Base-by-base conservation (phyloP, 2,329 filamentous ascomycete genomes). In the Cylindrodendrum hubeiense region DNA sequence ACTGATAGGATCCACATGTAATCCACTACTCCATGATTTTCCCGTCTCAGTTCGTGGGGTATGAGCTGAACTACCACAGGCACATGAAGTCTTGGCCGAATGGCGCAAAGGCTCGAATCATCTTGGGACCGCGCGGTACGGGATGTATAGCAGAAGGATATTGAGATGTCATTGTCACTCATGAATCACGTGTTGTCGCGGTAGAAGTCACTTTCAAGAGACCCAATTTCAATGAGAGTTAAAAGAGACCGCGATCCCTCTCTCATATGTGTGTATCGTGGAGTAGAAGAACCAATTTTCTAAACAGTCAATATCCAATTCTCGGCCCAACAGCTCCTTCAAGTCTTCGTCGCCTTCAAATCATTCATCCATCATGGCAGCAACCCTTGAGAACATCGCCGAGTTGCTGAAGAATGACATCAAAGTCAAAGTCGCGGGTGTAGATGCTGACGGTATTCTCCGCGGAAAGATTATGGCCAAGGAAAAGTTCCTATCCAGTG, bases 401-500 rank as follows among this genome's bases (percentile, higher is more conserved):
- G 54, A 54, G 39, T 34, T 59, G 24, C 43, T 59, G 5, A 59
- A 59, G 24, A 34, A 63, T 47, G 60, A 63, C 39, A 58, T 58
- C 60, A 63, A 63, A 37, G 60, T 63, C 46, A 63, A 63, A n/a
- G 60, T 63, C 10, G 60, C 60, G 7, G 60, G 60, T 13, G 52
- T 63, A 15, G 60, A 63, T 46, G 47, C 60, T 5, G 60, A 63
- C 26, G 60, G 60, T 21, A 63, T 63, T 43, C 60, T 63, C 7
- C 60, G 60, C 21, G 60, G 60, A 6, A 63, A 63, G 24, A 57
- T 63, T 22, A 63, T 63, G 60, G 52, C 60, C 46, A 63, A 63
- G 22, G 60, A 63, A 41, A 63, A 63, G 47, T 63, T 63, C 60
- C 57, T 64, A 28, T 91, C 90, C 5, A 88, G 94, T 56, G 89